Evolutionary conservation across 495 filamentous ascomycete genomes (phyloP).

Genomic region (Clohesyomyces aquaticus): DNA sequence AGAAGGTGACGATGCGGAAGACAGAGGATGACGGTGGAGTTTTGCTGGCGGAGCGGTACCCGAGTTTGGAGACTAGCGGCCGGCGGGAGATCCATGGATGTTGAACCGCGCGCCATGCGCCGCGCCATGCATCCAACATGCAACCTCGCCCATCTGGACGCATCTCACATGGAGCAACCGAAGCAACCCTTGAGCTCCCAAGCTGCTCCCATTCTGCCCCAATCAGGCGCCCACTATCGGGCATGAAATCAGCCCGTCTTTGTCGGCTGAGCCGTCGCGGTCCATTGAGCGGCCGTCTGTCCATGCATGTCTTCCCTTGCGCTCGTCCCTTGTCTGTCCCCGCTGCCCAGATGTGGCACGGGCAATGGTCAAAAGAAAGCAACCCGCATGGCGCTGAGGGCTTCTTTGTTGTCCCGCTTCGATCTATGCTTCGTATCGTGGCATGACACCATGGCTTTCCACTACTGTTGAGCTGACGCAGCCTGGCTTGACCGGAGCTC

Average conservation of each 20-base stretch:
- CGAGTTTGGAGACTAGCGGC: slow-evolving; percentile 4
- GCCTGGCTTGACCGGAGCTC: slow-evolving; percentile 3
- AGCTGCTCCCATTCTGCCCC: slow-evolving; percentile 10
- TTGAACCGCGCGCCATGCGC: not conserved
- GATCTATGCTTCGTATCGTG: slow-evolving; percentile 23
- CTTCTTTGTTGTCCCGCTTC: not conserved
- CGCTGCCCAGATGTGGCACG: slow-evolving; percentile 31
- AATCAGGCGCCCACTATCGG: slow-evolving; percentile 10
- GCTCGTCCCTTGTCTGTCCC: too few species aligned
- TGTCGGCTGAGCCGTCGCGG: slow-evolving; percentile 1
- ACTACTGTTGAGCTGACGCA: slow-evolving; percentile 23
- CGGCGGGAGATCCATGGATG: not conserved
- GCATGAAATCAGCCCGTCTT: slow-evolving; percentile 2
- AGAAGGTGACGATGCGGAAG: too few species aligned
- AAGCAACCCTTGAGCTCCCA: not conserved
- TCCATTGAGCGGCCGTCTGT: slow-evolving; percentile 27
- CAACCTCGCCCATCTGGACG: slow-evolving; percentile 16
- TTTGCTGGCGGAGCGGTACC: slow-evolving; percentile 9
- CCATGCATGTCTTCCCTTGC: slow-evolving; percentile 4
- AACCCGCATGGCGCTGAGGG: not conserved
- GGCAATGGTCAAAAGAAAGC: slow-evolving; percentile 31
- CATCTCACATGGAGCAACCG: slow-evolving; percentile 4
- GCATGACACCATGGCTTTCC: slow-evolving; percentile 15
- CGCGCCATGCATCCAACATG: slow-evolving; percentile 17
- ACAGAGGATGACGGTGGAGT: too few species aligned